Base-by-base conservation (phyloP, 1,284 basidiomycete species). In the Clitocybe nebularis region DNA sequence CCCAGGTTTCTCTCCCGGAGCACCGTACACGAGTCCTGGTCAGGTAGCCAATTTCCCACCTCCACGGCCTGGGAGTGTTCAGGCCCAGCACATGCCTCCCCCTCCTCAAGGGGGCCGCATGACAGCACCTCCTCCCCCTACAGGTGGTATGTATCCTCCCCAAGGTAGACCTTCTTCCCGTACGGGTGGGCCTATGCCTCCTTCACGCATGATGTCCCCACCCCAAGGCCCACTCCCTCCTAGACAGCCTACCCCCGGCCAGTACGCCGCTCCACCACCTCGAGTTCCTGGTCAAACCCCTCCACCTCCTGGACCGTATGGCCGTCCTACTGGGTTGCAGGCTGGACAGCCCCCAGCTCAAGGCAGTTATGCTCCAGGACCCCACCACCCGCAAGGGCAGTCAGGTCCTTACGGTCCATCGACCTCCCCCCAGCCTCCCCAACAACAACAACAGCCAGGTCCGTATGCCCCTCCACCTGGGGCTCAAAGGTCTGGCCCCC, bases 51-150 rank as follows among this genome's bases (percentile, higher is more conserved):
- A 34, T 1, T 59, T 78, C 8, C 82, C 80, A 1, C 81, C 81
- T 0, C 81, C 81, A 16, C 71, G 80, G 14, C 78, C 84, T 17
- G 75, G 74, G 5, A 81, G 79, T 48, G 79, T 76, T 0, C 74
- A 77, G 36, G 71, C 62, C 11, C 72, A 41, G 16, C 38, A 68
- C 23, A 60, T 71, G n/a, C 72, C 74, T 9, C 72, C 70, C 23
- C 71, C 64, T 2, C 61, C 64, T 9, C 59, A 53, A 41, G 64
- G 61, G 20, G 58, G 56, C 11, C 56, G 60, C 21, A 43, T 62
- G 29, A 56, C 47, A 39, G 54, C 51, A 4, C 57, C 56, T 8
- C 57, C 52, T 10, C 46, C 57, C 5, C 52, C 52, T 24, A 28
- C 46, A 10, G 48, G 45, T 8, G 51, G 52, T 25, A 49, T 44